Evolutionary conservation across 202 grass and related monocot genomes (phyloP), one percentile per base, ranked within the genome.

Genomic region (Dendrocalamus latiflorus): DNA sequence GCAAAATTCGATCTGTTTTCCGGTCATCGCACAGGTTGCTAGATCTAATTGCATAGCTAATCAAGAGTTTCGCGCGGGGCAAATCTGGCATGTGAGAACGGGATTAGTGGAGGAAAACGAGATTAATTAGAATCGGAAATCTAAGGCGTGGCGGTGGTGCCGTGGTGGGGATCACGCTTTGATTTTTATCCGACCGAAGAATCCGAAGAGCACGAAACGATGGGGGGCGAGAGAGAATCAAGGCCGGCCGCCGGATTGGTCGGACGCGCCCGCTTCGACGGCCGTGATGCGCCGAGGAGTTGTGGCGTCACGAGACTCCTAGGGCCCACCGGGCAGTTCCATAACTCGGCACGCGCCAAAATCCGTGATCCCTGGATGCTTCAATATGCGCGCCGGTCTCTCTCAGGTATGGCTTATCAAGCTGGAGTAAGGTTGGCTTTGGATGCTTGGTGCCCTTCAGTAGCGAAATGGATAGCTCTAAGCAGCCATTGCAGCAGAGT

Each of bases 141-240:
- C 41, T 56, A 56, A 3, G 45, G 10, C n/a, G 63, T 55, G 65
- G 18, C 20, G 34, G n/a, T n/a, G n/a, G n/a, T n/a, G n/a, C n/a
- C n/a, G n/a, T n/a, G n/a, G n/a, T n/a, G n/a, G n/a, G n/a, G n/a
- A n/a, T n/a, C n/a, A n/a, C n/a, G n/a, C n/a, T n/a, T n/a, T n/a
- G n/a, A n/a, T n/a, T n/a, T n/a, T n/a, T n/a, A n/a, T n/a, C n/a
- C n/a, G n/a, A n/a, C n/a, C n/a, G n/a, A n/a, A n/a, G n/a, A n/a
- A n/a, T n/a, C 83, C 88, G 34, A 82, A 67, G 83, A 59, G 58
- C 72, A 45, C 22, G 58, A 86, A n/a, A n/a, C n/a, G n/a, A n/a
- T n/a, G n/a, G n/a, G n/a, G n/a, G n/a, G n/a, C n/a, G n/a, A n/a
- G n/a, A n/a, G n/a, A n/a, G n/a, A n/a, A n/a, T 82, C 51, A 71